A percentile compares a stretch with the other conserved stretches of the same genome.
Conservation (phyloP, 2,329 filamentous ascomycete species). For the Colletotrichum sp. region DNA sequence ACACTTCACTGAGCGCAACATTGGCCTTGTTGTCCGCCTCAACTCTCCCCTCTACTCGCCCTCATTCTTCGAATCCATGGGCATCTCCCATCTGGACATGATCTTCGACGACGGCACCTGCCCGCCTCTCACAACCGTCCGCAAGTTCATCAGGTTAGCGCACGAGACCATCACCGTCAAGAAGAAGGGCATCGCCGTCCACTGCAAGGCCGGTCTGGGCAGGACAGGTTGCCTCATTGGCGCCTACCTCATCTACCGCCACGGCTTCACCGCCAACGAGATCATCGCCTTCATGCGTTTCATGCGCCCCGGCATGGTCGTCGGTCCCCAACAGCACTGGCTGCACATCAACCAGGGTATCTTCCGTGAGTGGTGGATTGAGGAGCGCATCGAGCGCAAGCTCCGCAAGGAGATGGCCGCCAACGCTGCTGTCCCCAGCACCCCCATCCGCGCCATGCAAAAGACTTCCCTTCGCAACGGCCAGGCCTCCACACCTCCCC, state of each 20-base stretch:
- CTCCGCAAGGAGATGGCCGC: slow-evolving; percentile 64
- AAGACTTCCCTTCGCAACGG: slow-evolving; percentile 66
- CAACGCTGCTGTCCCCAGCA: slow-evolving; percentile 58
- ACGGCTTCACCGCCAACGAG: slow-evolving; percentile 97
- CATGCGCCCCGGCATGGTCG: slow-evolving; percentile 98
- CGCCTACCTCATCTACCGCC: slow-evolving; percentile 95
- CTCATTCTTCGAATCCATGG: slow-evolving; percentile 94
- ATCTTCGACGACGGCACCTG: slow-evolving; percentile 99
- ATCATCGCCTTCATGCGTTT: slow-evolving; percentile 98
- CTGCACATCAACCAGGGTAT: slow-evolving; percentile 94
- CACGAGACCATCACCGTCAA: slow-evolving; percentile 92
- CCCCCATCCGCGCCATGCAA: slow-evolving; percentile 66
- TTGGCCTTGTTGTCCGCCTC: slow-evolving; percentile 91
- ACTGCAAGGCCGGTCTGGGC: slow-evolving; percentile 97
- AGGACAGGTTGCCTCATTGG: slow-evolving; percentile 96
- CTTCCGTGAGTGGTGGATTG: slow-evolving; percentile 99
- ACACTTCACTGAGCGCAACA: slow-evolving; percentile 86
- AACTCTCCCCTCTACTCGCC: slow-evolving; percentile 97
- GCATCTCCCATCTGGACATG: slow-evolving; percentile 97
- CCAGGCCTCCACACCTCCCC: slow-evolving; percentile 80
- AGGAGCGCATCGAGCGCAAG: slow-evolving; percentile 79
- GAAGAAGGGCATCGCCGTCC: slow-evolving; percentile 93
- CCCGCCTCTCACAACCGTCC: slow-evolving; percentile 85
- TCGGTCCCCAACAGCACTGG: slow-evolving; percentile 98
- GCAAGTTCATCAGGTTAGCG: slow-evolving; percentile 92